These are phyloP conservation scores for Candida tallmaniae DNA, from an alignment of 805 yeast species.

Conservation along the genomic window DNA sequence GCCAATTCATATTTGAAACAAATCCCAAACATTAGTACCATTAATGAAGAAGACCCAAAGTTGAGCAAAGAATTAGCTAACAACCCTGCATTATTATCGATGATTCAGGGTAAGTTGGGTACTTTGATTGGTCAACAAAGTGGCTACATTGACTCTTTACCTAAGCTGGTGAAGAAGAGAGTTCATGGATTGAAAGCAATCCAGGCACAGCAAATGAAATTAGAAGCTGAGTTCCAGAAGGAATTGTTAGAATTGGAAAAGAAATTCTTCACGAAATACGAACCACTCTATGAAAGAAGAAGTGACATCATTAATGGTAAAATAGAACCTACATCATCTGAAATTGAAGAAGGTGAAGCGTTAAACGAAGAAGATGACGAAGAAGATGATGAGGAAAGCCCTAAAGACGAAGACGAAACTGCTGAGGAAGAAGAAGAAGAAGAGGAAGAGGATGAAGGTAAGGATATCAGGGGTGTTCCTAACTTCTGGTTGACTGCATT, in stretches of 20 bases:
- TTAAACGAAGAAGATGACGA: constrained; percentile 54
- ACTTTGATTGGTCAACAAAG: constrained; percentile 79
- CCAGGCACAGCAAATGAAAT: constrained; percentile 71
- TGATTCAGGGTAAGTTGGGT: constrained; percentile 88
- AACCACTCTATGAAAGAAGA: constrained; percentile 74
- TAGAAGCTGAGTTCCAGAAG: constrained; percentile 88
- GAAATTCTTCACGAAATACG: constrained; percentile 65
- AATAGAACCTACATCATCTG: constrained; percentile 72
- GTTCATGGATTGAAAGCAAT: constrained; percentile 78
- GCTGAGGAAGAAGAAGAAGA: constrained; percentile 26
- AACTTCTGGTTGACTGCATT: constrained; percentile 96
- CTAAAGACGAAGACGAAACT: constrained; percentile 21
- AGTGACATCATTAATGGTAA: constrained; percentile 66
- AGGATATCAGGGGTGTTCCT: constrained; percentile 69
- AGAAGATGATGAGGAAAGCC: constrained; percentile 17
- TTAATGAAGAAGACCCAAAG: constrained; percentile 54
- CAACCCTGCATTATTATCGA: constrained; percentile 77
- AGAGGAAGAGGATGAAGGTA: constrained; percentile 38
- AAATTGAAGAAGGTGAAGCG: constrained; percentile 72
- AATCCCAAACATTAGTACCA: constrained; percentile 57
- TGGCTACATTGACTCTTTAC: constrained; percentile 78
- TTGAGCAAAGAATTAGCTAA: constrained; percentile 52
- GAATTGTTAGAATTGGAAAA: constrained; percentile 85
- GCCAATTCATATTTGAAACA: constrained; percentile 68
- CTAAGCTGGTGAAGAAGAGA: constrained; percentile 67